Evolutionary conservation across 1,284 basidiomycete genomes (phyloP), one percentile per base, ranked within the genome.

Genomic region (Ustilago esculenta): DNA sequence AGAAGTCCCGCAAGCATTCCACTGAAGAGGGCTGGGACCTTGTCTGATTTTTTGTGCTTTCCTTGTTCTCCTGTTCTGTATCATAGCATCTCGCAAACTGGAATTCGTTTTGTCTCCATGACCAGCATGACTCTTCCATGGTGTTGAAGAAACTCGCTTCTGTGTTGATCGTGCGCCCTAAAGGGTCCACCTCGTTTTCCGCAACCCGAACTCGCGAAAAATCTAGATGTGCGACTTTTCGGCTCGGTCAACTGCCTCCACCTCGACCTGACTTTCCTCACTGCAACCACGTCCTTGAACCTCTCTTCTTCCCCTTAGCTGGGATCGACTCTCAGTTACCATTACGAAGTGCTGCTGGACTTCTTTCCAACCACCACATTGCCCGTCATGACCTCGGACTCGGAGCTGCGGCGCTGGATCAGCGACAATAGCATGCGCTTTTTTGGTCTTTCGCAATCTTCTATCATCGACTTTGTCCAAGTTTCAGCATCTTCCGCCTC

Each of bases 401-500:
- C 56, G 5, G 72, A 72, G 36, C 58, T 73, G 25, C 71, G 75
- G 5, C 71, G 75, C 34, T 78, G 75, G 75, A 77, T 78, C 48
- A 66, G 66, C 48, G 76, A 78, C 66, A 69, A 77, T 42, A 65
- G 64, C 45, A 67, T 77, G 48, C 59, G 53, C 2, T 69, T 78
- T 51, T 78, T 77, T 37, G 76, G 76, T n/a, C 54, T 77, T n/a
- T 77, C 76, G 11, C 70, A 77, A 34, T 72, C 66, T 14, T 72
- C 63, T 42, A 69, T 75, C 37, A 55, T 77, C 49, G 76, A 78
- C 35, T 78, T 73, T 32, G 61, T 78, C 48, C 65, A 69, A 30
- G 72, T 75, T 6, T 75, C 72, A 1, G 93, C 93, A 15, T 87
- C 90, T 5, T 89, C 89, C 34, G 87, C 92, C 51, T 93, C 94